Conservation (phyloP, 2,329 filamentous ascomycete genomes). For the Pseudogymnoascus sp. region DNA sequence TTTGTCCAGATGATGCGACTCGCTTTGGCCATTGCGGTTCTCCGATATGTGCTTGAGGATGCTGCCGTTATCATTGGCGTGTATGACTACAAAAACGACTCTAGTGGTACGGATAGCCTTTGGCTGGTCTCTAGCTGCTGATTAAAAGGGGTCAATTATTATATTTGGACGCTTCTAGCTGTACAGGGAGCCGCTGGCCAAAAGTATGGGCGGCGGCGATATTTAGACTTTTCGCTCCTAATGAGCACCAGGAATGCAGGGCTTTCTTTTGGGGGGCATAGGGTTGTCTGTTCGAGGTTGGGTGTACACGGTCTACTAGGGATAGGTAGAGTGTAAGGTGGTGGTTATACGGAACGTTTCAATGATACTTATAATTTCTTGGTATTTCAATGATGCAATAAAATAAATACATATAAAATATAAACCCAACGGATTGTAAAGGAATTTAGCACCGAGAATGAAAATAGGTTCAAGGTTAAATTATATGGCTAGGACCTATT, state of each 20-base stretch:
- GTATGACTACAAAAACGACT: constrained; percentile 5
- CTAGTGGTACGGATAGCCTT: constrained; percentile 3
- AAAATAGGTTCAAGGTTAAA: too few species aligned
- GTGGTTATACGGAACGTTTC: background rate
- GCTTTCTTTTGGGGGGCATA: constrained; percentile 3
- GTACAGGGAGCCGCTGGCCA: constrained; percentile 26
- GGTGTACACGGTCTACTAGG: constrained; percentile 5
- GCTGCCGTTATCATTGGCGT: constrained; percentile 5
- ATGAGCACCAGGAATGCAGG: constrained; percentile 13
- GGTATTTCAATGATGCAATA: constrained; percentile 1
- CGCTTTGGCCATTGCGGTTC: constrained; percentile 2
- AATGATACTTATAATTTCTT: constrained; percentile 6
- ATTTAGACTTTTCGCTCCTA: constrained; percentile 28
- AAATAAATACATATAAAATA: background rate
- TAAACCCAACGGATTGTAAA: background rate
- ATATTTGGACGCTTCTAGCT: constrained; percentile 13
- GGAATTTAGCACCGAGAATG: background rate
- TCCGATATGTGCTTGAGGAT: background rate
- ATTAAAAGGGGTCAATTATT: constrained; percentile 10
- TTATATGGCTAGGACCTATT: background rate
- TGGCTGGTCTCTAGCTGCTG: constrained; percentile 2
- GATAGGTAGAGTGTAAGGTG: background rate
- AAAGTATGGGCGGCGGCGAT: constrained; percentile 23
- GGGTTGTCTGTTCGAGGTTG: constrained; percentile 2
- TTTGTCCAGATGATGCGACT: background rate